Evolutionary conservation across 805 yeast genomes (phyloP), one percentile per base, ranked within the genome.

Genomic region (Wickerhamomyces ciferrii): DNA sequence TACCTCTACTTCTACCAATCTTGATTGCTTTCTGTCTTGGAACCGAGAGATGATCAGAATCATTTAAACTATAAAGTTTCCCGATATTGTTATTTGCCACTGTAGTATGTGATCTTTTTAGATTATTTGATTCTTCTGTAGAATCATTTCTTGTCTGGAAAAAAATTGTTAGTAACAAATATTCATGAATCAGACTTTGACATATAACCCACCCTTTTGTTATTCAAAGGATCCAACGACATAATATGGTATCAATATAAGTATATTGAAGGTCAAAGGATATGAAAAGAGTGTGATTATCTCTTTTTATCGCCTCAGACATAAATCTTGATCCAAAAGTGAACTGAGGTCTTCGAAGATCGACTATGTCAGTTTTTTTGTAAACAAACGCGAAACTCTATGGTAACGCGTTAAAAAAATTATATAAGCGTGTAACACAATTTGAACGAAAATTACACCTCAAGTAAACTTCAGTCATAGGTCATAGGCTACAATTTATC

Each of bases 1-100:
- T 81, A 11, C 76, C 66, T 42, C 81, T 70, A 55, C 84, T 79
- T 48, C 87, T 68, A 1, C 87, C 87, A 5, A 78, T 62, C 0
- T 63, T 51, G 1, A 67, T 57, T 4, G 62, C 58, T 3, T 63
- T 54, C 27, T 71, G 58, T 23, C 69, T 53, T 2, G 55, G 53
- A n/a, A 79, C 48, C 2, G 49, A 40, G 6, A 48, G 53, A 32
- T 66, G 65, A 2, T 14, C 17, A 1, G 46, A 48, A 2, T 44
- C 43, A 5, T 47, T 50, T 19, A 55, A 39, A 23, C 54, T 49
- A 48, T 46, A 53, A 1, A 56, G 43, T 37, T 52, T 44, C 1
- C 51, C 60, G 4, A 56, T 45, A 2, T 48, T 50, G 34, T 37
- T 48, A 2, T 35, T 24, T 3, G 42, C 23, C 21, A 45, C 25